Evolutionary conservation across 2,329 filamentous ascomycete species (phyloP), one percentile per base, ranked within the genome.

Genomic region (Blumeria hordei): DNA sequence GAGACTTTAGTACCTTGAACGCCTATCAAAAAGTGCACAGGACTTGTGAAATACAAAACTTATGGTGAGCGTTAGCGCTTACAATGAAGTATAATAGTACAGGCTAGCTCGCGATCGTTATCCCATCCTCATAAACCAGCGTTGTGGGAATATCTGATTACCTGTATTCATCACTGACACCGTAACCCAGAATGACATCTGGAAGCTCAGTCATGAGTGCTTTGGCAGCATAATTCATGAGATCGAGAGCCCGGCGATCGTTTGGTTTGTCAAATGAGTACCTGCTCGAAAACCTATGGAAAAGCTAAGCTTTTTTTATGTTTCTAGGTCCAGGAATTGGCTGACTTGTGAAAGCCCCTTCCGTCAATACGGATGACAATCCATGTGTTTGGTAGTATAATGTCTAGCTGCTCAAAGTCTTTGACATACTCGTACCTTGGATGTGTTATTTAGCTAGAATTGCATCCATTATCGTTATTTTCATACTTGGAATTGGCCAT

Each of bases 301-400:
- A 21, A 16, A 16, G 18, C 43, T 45, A 16, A 45, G 43, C n/a
- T 45, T 1, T 10, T 21, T n/a, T 16, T 18, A 21, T 39, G 9
- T 7, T 45, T 21, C 18, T 11, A 21, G 28, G n/a, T 35, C 9
- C 39, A 36, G 12, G 4, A 21, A 6, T 21, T 45, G 8, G 53
- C 68, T 65, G 71, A 93, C 87, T 94, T 95, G 63, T 88, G 92
- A 69, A 98, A 98, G 16, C 88, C 88, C 59, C 90, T 77, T 28
- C 92, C 92, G 69, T 98, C 92, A 63, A 98, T 81, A 57, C 92
- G 81, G 55, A 98, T 81, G 18, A 96, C 87, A 56, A 96, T 83
- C 88, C 88, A 98, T 32, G 90, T 96, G 65, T 93, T 94, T 55
- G 82, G 86, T 21, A 96, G 74, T 43, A 98, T 71, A 50, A 70